Conservation (phyloP, 129 eudicot genomes). For the Tanacetum coccineum region DNA sequence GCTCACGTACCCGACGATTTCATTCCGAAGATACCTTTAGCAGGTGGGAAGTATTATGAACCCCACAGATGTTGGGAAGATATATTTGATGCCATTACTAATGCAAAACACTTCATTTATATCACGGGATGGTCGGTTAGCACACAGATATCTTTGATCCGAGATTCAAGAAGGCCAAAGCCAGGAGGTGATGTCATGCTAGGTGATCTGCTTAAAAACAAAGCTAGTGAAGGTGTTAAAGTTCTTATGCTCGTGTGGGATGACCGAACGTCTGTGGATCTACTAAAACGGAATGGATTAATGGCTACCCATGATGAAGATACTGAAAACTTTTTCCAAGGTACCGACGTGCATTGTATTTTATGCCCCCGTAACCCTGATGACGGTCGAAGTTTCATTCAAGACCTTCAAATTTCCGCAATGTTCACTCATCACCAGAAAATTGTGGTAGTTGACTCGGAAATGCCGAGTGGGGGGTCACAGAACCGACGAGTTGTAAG, state of each 20-base stretch:
- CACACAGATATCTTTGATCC: constrained; percentile 56
- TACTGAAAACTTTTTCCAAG: constrained; percentile 45
- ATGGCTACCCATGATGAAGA: constrained; percentile 95
- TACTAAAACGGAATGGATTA: constrained; percentile 56
- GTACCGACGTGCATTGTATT: constrained; percentile 58
- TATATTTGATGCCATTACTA: constrained; percentile 61
- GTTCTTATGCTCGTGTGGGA: constrained; percentile 79
- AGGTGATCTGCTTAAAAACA: constrained; percentile 70
- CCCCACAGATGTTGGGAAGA: constrained; percentile 79
- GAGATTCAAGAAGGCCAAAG: constrained; percentile 65
- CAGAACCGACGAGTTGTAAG: constrained; percentile 58
- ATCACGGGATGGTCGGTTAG: constrained; percentile 83
- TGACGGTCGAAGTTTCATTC: constrained; percentile 65
- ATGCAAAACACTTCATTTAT: constrained; percentile 67
- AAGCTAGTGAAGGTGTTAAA: constrained; percentile 66
- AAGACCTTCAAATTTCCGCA: constrained; percentile 61
- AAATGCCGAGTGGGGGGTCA: constrained; percentile 54
- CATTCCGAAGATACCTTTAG: constrained; percentile 56
- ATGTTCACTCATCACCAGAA: constrained; percentile 92
- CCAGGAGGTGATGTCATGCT: constrained; percentile 63
- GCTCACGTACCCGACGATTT: constrained; percentile 72
- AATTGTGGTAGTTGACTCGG: constrained; percentile 65
- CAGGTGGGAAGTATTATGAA: constrained; percentile 56
- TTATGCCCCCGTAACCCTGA: constrained; percentile 80
- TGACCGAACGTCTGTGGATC: constrained; percentile 59